phyloP scores from a whole-genome alignment of 2,329 filamentous ascomycete genomes.

The Colletotrichum lupini region DNA sequence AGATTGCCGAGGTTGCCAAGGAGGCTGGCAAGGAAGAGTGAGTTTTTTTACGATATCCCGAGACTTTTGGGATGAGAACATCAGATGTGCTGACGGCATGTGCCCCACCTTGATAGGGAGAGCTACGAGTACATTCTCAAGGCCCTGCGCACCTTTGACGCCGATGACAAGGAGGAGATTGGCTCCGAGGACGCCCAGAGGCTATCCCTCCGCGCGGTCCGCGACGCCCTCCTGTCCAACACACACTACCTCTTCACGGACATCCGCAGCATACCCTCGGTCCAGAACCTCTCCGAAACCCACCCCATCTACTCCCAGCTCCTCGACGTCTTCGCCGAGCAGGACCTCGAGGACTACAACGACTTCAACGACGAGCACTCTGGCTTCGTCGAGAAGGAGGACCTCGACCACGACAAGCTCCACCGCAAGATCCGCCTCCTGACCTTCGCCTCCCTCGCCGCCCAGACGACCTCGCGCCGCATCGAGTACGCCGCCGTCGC shows the following conservation, averaged over 20 bases:
- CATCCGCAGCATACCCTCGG: slow-evolving; percentile 81
- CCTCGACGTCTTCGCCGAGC: slow-evolving; percentile 93
- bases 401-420: slow-evolving; percentile 77
- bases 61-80: neutral
- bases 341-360: slow-evolving; percentile 94
- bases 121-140: slow-evolving; percentile 76
- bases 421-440: slow-evolving; percentile 97
- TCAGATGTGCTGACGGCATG: slow-evolving; percentile 1
- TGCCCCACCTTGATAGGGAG: slow-evolving; percentile 50
- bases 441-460: slow-evolving; percentile 90
- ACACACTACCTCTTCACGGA: slow-evolving; percentile 80
- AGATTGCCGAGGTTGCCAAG: slow-evolving; percentile 82
- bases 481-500: slow-evolving; percentile 89
- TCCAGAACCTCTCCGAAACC: slow-evolving; percentile 88
- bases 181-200: slow-evolving; percentile 70
- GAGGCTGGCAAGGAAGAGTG: slow-evolving; percentile 82
- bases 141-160: slow-evolving; percentile 70
- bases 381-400: slow-evolving; percentile 82
- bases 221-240: slow-evolving; percentile 63
- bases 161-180: slow-evolving; percentile 63
- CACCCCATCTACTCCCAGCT: slow-evolving; percentile 90
- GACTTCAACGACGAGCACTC: slow-evolving; percentile 95
- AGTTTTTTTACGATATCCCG: slow-evolving; percentile 47
- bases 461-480: slow-evolving; percentile 84
- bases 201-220: slow-evolving; percentile 67